A percentile compares a stretch with the other conserved stretches of the same genome.
phyloP scores from a whole-genome alignment of 192 early-diverging fungal species.

The Entomortierella parvispora region DNA sequence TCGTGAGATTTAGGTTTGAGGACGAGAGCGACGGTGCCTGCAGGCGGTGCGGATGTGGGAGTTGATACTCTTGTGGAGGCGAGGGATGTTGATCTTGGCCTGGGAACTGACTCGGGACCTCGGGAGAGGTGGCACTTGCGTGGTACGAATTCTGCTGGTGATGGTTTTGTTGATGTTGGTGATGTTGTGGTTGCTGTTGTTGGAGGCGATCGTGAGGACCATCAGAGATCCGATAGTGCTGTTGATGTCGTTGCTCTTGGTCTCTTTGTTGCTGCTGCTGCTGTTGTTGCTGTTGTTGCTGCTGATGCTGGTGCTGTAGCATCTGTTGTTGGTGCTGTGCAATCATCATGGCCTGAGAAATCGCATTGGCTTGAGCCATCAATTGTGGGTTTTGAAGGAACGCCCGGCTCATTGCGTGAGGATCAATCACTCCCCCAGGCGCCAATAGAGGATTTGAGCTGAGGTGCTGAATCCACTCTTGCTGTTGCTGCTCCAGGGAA shows the following conservation, averaged over 20 bases:
- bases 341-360: slow-evolving; percentile 42
- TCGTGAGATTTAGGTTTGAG: not conserved
- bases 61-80: slow-evolving; percentile 11
- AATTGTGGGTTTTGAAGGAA: slow-evolving; percentile 45
- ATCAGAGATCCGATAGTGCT: slow-evolving; percentile 1
- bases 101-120: not conserved
- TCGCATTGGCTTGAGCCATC: slow-evolving; percentile 50
- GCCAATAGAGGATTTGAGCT: slow-evolving; percentile 32
- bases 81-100: slow-evolving; percentile 16
- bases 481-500: slow-evolving; percentile 20
- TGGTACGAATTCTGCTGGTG: slow-evolving; percentile 3
- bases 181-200: slow-evolving; percentile 8
- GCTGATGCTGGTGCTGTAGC: slow-evolving; percentile 12
- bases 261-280: slow-evolving; percentile 19
- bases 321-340: slow-evolving; percentile 29
- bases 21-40: not conserved
- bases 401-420: slow-evolving; percentile 49
- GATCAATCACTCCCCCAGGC: slow-evolving; percentile 25
- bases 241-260: slow-evolving; percentile 1
- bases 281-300: slow-evolving; percentile 22
- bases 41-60: slow-evolving; percentile 10
- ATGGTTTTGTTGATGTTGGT: slow-evolving; percentile 20
- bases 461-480: slow-evolving; percentile 32
- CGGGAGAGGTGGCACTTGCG: no score
- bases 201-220: slow-evolving; percentile 14